phyloP scores from a whole-genome alignment of 208 protist genomes.

The Crithidia acanthocephali region DNA sequence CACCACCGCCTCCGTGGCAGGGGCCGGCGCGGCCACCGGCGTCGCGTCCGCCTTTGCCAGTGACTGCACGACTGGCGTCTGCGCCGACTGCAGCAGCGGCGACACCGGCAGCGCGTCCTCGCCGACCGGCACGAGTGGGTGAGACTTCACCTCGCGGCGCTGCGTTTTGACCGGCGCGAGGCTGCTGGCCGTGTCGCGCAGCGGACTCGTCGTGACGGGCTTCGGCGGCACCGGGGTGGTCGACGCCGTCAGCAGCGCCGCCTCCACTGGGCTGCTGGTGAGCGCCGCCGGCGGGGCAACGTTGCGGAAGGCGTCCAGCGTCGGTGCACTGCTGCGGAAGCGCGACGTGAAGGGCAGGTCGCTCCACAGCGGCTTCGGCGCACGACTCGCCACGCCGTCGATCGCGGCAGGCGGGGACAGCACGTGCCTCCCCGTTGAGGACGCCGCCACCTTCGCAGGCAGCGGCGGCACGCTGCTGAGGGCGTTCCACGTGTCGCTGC shows the following conservation, averaged over 20 bases:
- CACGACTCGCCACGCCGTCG: constrained; percentile 31
- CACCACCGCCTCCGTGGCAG: not conserved
- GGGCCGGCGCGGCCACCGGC: not conserved
- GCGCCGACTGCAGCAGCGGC: not conserved
- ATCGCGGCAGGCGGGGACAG: constrained; percentile 35
- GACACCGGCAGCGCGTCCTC: constrained; percentile 16
- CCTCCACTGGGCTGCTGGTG: constrained; percentile 13
- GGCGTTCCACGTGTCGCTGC: constrained; percentile 50
- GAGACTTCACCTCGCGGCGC: constrained; percentile 11
- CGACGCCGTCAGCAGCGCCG: not conserved
- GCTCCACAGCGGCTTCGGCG: constrained; percentile 48
- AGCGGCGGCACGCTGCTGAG: constrained; percentile 34
- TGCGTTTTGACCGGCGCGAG: not conserved
- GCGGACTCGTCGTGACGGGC: constrained; percentile 46
- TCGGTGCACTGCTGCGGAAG: constrained; percentile 37
- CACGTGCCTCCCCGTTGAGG: not conserved
- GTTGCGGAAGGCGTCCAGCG: constrained; percentile 49
- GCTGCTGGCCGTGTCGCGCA: constrained; percentile 28
- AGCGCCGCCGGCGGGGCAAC: constrained; percentile 4
- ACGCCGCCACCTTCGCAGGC: constrained; percentile 5
- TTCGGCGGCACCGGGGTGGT: constrained; percentile 35
- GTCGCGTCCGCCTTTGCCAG: constrained; percentile 1
- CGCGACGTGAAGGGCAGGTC: constrained; percentile 40
- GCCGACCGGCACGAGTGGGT: constrained; percentile 39
- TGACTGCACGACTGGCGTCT: constrained; percentile 4